phyloP scores from a whole-genome alignment of 208 protist species.

The Trypanosoma platydactyli region DNA sequence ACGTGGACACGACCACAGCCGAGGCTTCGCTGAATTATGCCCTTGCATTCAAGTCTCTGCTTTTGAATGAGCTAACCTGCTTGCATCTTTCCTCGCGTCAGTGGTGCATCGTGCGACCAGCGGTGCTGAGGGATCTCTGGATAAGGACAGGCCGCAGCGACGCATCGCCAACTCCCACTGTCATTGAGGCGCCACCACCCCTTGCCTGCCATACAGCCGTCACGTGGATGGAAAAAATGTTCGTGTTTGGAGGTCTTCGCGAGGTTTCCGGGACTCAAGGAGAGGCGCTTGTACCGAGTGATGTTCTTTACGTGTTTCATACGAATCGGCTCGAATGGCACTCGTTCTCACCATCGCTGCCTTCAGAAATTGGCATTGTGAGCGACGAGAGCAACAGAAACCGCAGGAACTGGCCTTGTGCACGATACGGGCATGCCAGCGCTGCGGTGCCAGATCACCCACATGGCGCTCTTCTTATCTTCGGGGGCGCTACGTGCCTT shows the following conservation, averaged over 20 bases:
- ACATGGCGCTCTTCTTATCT: slow-evolving; percentile 21
- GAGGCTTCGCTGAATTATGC: background rate
- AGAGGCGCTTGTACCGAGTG: slow-evolving; percentile 25
- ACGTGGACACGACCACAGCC: background rate
- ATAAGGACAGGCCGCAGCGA: no score
- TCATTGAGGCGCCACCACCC: slow-evolving; percentile 24
- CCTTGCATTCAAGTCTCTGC: background rate
- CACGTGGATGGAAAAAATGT: slow-evolving; percentile 35
- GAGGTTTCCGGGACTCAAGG: background rate
- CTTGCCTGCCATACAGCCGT: slow-evolving; percentile 56
- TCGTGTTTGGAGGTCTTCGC: slow-evolving; percentile 48
- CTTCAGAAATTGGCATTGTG: background rate
- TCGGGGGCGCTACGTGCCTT: slow-evolving; percentile 31
- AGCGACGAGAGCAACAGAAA: slow-evolving; percentile 6
- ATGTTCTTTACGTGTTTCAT: slow-evolving; percentile 46
- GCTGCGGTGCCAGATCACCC: slow-evolving; percentile 33
- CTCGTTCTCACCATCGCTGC: slow-evolving; percentile 8
- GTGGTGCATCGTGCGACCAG: slow-evolving; percentile 19
- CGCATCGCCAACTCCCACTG: no score
- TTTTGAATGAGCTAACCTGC: slow-evolving; percentile 17
- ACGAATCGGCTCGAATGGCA: slow-evolving; percentile 36
- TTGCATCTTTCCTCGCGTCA: slow-evolving; percentile 17
- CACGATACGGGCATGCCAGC: slow-evolving; percentile 56
- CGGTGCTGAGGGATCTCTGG: background rate
- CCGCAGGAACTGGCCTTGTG: slow-evolving; percentile 38